Conservation (phyloP, 768 basidiomycete genomes). For the Tylopilus rubrobrunneus region DNA sequence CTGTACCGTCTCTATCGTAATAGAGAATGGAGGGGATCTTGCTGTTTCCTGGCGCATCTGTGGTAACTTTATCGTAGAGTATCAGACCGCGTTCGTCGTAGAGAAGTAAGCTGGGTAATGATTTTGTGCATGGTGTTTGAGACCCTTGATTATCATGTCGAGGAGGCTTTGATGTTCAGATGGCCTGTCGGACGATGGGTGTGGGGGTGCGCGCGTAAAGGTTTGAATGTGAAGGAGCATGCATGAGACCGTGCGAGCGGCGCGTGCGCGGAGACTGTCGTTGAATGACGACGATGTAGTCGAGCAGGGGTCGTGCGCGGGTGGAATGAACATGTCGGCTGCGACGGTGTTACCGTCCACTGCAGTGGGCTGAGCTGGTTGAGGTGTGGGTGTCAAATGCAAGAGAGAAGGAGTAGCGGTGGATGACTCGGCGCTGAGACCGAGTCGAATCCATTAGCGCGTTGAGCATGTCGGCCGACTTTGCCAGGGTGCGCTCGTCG, state of each 20-base stretch:
- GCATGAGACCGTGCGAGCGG: conserved; percentile 51
- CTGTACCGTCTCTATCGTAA: too few relatives aligned
- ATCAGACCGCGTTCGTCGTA: too few relatives aligned
- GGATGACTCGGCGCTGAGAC: conserved; percentile 11
- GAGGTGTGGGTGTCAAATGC: neutral
- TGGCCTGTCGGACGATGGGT: conserved; percentile 72
- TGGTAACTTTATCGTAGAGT: too few relatives aligned
- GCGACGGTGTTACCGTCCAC: neutral
- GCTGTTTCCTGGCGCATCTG: too few relatives aligned
- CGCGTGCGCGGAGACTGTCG: conserved; percentile 58
- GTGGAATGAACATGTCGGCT: conserved; percentile 54
- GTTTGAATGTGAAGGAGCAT: conserved; percentile 71
- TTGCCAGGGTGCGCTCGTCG: conserved; percentile 21
- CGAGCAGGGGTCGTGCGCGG: conserved; percentile 68
- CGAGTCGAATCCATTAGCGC: conserved; percentile 23
- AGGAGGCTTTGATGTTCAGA: conserved; percentile 25
- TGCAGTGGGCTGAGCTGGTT: neutral
- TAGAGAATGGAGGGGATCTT: too few relatives aligned
- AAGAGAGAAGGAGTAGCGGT: neutral
- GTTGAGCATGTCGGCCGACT: conserved; percentile 22
- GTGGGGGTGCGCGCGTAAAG: conserved; percentile 72
- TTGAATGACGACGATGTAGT: conserved; percentile 61
- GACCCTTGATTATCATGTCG: too few relatives aligned
- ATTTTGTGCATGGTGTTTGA: too few relatives aligned
- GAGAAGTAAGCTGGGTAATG: too few relatives aligned